Evolutionary conservation across 345 rosid genomes (phyloP).

Genomic region (Camelina laxa): DNA sequence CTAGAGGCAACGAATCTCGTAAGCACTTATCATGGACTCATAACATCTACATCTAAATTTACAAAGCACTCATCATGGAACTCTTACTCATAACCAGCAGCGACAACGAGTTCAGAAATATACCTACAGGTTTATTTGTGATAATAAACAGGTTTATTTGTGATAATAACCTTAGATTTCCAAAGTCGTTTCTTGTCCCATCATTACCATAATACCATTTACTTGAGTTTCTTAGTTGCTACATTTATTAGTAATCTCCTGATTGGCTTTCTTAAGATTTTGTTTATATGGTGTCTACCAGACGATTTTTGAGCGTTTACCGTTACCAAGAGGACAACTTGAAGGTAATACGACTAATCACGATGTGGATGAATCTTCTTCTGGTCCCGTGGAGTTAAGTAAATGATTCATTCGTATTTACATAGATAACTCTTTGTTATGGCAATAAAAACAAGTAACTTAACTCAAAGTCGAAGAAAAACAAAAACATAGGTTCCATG

Average conservation of each 20-base stretch:
- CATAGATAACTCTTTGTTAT: slow-evolving; percentile 29
- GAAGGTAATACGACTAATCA: slow-evolving; percentile 25
- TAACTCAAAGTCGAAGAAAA: slow-evolving; percentile 23
- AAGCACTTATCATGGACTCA: too few species aligned
- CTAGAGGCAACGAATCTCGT: too few species aligned
- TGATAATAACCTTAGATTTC: neutral
- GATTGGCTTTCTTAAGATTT: neutral
- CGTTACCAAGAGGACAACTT: slow-evolving; percentile 40
- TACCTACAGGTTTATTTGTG: neutral
- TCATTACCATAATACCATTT: neutral
- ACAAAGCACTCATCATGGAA: neutral
- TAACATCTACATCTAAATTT: too few species aligned
- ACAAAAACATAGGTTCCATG: slow-evolving; percentile 28
- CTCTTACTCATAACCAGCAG: too few species aligned
- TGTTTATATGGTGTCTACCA: slow-evolving; percentile 10
- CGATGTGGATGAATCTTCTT: slow-evolving; percentile 9
- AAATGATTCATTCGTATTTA: slow-evolving; percentile 3
- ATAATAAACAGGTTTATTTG: neutral
- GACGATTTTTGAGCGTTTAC: slow-evolving; percentile 13
- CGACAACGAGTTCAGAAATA: neutral
- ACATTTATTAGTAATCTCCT: neutral
- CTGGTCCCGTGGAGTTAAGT: slow-evolving; percentile 29
- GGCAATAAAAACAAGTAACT: slow-evolving; percentile 24
- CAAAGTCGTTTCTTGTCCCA: slow-evolving; percentile 16
- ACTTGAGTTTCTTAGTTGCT: slow-evolving; percentile 3